A percentile compares a stretch with the other conserved stretches of the same genome.
These are phyloP conservation scores for Lactarius tabidus DNA, from an alignment of 768 basidiomycete genomes.

Conservation along the genomic window DNA sequence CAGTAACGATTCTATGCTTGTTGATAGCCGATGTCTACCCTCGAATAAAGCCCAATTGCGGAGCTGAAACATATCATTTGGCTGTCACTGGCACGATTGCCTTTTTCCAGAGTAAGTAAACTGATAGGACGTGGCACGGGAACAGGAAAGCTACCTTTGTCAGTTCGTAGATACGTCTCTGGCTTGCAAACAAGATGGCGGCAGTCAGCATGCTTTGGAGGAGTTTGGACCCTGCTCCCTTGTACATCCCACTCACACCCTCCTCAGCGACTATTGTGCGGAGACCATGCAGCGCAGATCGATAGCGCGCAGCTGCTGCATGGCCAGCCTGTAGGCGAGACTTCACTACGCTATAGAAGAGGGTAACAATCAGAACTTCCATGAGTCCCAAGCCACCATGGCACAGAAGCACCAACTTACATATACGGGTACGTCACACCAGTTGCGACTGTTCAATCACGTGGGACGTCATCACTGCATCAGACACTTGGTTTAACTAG, in stretches of 20 bases:
- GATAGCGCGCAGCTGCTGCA: conserved; percentile 62
- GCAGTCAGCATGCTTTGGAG: conserved; percentile 90
- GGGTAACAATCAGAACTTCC: conserved; percentile 14
- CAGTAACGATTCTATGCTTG: not conserved
- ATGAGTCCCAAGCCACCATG: not conserved
- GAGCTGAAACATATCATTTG: conserved; percentile 2
- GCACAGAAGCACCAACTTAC: conserved; percentile 37
- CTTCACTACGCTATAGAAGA: conserved; percentile 54
- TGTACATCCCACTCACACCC: conserved; percentile 80
- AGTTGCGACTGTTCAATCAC: conserved; percentile 37
- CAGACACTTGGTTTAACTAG: not conserved
- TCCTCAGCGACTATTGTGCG: conserved; percentile 73
- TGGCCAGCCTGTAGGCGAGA: conserved; percentile 76
- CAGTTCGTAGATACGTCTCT: conserved; percentile 76
- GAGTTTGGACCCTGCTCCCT: conserved; percentile 83
- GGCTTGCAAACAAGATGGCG: conserved; percentile 88
- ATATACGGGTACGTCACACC: conserved; percentile 70
- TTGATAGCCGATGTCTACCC: not conserved
- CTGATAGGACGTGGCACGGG: not conserved
- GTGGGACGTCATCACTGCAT: not conserved
- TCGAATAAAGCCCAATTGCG: not conserved
- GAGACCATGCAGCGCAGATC: conserved; percentile 73
- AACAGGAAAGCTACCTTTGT: conserved; percentile 38
- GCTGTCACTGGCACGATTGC: conserved; percentile 1
- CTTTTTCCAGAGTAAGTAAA: conserved; percentile 4